Base-by-base conservation (phyloP, 2,329 filamentous ascomycete genomes). In the Trichoderma sp. region DNA sequence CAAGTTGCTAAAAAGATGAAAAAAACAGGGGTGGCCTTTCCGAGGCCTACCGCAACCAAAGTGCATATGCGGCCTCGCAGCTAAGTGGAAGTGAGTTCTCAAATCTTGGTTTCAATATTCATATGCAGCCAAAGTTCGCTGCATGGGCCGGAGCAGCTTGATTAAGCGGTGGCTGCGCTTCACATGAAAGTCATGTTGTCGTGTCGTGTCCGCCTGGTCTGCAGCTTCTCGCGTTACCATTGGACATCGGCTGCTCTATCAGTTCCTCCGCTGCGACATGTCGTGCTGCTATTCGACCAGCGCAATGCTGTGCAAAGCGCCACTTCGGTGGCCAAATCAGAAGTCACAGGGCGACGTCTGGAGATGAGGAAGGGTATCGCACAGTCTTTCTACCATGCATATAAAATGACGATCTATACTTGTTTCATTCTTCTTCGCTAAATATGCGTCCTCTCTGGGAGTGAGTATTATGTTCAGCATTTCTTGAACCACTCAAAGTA, bases 221-320 rank as follows among this genome's bases (percentile, higher is more conserved):
- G 38, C 21, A 60, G 63, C 41, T 53, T 27, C 45, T 59, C 24
- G 24, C 63, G 18, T 3, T 74, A 35, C 63, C 7, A 66, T 74
- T 66, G 71, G 63, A 31, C 24, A 60, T 50, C 35, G 11, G 63
- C 21, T 60, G 35, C 71, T 67, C 63, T 66, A 74, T 74, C 71
- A 60, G 71, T 66, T 67, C 62, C 71, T 74, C 50, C 71, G 63
- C n/a, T 60, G 71, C 71, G 71, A 73, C 71, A 64, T 73, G 71
- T 73, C 71, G 71, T 65, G 60, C 41, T 73, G 71, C 60, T 73
- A 73, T 73, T 73, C 71, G 71, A 73, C 71, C 71, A 73, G 71
- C 71, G 60, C 71, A 65, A 73, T 73, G 71, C 60, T 64, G 60
- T 56, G 69, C 24, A 31, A 73, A 73, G 59, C 60, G 41, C 69